Percentiles rank a stretch among this genome's conserved stretches.
These are phyloP conservation scores for Neophaeococcomyces aloes DNA, from an alignment of 2,329 filamentous ascomycete species.

Conservation along the genomic window DNA sequence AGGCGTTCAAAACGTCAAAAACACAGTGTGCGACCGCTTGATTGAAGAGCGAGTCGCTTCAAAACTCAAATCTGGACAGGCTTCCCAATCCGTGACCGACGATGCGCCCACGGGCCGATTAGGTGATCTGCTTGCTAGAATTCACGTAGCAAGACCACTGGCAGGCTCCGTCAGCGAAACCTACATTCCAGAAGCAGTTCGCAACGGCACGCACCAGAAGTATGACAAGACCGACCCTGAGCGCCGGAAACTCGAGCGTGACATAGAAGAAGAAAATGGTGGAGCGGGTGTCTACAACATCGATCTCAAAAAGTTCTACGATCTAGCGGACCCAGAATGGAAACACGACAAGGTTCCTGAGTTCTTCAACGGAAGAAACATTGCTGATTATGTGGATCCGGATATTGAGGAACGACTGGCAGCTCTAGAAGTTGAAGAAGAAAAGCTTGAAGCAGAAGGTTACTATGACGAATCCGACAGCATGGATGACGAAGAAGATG, in stretches of 20 bases:
- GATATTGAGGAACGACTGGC: slow-evolving; percentile 91
- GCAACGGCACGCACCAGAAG: slow-evolving; percentile 58
- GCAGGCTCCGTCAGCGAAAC: slow-evolving; percentile 67
- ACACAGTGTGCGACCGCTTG: slow-evolving; percentile 82
- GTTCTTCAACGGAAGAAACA: slow-evolving; percentile 88
- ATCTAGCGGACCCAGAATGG: slow-evolving; percentile 82
- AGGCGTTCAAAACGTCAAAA: slow-evolving; percentile 89
- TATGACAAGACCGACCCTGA: slow-evolving; percentile 87
- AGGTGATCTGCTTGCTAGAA: slow-evolving; percentile 81
- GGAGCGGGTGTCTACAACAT: slow-evolving; percentile 94
- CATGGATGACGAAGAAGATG: slow-evolving; percentile 79
- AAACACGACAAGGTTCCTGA: slow-evolving; percentile 94
- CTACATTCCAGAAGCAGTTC: slow-evolving; percentile 78
- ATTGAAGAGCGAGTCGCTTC: slow-evolving; percentile 88
- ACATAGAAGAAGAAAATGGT: slow-evolving; percentile 83
- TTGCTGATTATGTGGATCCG: slow-evolving; percentile 93
- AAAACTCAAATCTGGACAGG: slow-evolving; percentile 84
- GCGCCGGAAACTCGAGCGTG: slow-evolving; percentile 65
- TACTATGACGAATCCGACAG: slow-evolving; percentile 82
- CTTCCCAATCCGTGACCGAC: slow-evolving; percentile 66
- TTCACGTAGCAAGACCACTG: slow-evolving; percentile 92
- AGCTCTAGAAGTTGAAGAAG: slow-evolving; percentile 89
- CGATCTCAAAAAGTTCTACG: slow-evolving; percentile 79
- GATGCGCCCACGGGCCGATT: slow-evolving; percentile 71
- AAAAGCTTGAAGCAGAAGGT: slow-evolving; percentile 79